These are phyloP conservation scores for Rhizopogon roseolus DNA, from an alignment of 768 basidiomycete species.

Conservation along the genomic window DNA sequence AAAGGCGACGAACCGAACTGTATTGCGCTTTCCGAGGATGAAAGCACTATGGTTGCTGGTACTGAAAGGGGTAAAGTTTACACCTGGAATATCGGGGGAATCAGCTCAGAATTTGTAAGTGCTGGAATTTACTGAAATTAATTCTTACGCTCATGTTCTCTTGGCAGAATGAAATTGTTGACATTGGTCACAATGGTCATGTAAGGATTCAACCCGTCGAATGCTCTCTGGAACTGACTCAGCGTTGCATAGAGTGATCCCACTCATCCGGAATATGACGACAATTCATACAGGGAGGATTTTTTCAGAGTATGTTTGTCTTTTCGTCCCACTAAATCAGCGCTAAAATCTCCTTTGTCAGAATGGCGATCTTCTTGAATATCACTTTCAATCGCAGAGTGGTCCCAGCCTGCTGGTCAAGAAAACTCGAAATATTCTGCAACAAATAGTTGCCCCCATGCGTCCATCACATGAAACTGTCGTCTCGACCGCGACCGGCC, in stretches of 20 bases:
- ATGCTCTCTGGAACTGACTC: background rate
- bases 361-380: too few relatives aligned
- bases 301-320: background rate
- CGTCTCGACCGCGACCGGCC: too few relatives aligned
- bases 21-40: background rate
- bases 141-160: background rate
- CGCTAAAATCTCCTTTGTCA: too few relatives aligned
- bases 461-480: background rate
- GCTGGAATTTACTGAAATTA: background rate
- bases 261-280: too few relatives aligned
- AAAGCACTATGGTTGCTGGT: background rate
- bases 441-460: too few relatives aligned
- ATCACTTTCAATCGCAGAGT: too few relatives aligned
- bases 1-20: background rate
- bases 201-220: background rate
- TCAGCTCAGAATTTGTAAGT: background rate
- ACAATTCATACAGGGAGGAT: too few relatives aligned
- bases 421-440: too few relatives aligned
- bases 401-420: too few relatives aligned
- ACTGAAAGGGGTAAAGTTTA: background rate
- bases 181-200: background rate
- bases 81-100: background rate
- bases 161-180: background rate
- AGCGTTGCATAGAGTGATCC: background rate
- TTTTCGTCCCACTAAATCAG: too few relatives aligned